These are phyloP conservation scores for Thelephora terrestris DNA, from an alignment of 1,284 basidiomycete genomes.

Conservation along the genomic window DNA sequence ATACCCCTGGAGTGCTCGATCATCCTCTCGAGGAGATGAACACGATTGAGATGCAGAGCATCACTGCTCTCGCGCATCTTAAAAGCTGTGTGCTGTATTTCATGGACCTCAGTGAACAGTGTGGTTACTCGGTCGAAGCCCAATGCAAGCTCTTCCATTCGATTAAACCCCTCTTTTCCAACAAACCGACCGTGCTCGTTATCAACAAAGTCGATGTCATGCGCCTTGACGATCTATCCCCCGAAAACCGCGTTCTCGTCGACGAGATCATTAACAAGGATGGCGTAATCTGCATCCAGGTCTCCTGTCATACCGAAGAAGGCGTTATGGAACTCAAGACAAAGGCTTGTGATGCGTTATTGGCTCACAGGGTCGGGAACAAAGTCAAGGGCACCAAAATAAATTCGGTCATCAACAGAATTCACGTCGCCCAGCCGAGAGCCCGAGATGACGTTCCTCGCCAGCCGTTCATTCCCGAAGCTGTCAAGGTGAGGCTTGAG, in stretches of 20 bases:
- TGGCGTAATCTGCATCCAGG: slow-evolving; percentile 66
- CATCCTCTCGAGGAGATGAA: slow-evolving; percentile 98
- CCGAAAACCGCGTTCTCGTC: slow-evolving; percentile 68
- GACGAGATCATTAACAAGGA: slow-evolving; percentile 76
- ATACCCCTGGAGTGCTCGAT: slow-evolving; percentile 88
- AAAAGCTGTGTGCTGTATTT: slow-evolving; percentile 91
- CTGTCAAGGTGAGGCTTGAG: slow-evolving; percentile 69
- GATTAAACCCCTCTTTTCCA: slow-evolving; percentile 90
- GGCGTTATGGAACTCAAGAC: slow-evolving; percentile 94
- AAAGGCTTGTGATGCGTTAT: slow-evolving; percentile 83
- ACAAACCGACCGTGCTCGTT: slow-evolving; percentile 87
- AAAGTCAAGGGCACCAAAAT: slow-evolving; percentile 93
- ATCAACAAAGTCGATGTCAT: slow-evolving; percentile 95
- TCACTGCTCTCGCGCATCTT: slow-evolving; percentile 90
- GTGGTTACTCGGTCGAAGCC: slow-evolving; percentile 90
- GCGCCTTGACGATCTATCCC: slow-evolving; percentile 70
- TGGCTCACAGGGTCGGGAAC: slow-evolving; percentile 85
- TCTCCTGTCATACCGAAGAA: slow-evolving; percentile 91
- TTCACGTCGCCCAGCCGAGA: slow-evolving; percentile 87
- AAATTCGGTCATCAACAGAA: slow-evolving; percentile 84
- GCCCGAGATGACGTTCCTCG: slow-evolving; percentile 80
- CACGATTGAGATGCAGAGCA: slow-evolving; percentile 98
- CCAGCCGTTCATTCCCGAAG: slow-evolving; percentile 80
- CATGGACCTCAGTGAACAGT: slow-evolving; percentile 95
- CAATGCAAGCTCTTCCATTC: slow-evolving; percentile 97